Percentiles rank a stretch among this genome's conserved stretches.
Evolutionary conservation across 306 rosid species (phyloP).

Genomic region (Medicago arabica): DNA sequence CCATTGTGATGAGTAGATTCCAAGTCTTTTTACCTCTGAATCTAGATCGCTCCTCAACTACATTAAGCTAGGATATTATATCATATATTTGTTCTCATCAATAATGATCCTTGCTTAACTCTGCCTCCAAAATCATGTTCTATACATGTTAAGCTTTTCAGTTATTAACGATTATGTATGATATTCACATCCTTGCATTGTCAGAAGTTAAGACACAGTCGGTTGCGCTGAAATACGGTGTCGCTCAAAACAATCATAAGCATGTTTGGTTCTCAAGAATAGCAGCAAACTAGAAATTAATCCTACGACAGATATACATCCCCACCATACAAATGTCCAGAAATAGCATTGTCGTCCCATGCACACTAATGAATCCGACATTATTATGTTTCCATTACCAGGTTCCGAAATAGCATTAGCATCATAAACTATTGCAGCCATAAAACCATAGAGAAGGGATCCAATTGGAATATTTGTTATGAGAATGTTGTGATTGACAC

Average conservation of each 20-base stretch:
- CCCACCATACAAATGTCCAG: conserved; percentile 85
- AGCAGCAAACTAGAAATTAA: conserved; percentile 66
- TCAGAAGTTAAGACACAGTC: conserved; percentile 37
- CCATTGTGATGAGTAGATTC: background rate
- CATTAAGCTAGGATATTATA: too few relatives aligned
- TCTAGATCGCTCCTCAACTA: too few relatives aligned
- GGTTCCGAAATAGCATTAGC: conserved; percentile 47
- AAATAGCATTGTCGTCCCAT: conserved; percentile 87
- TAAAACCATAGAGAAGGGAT: conserved; percentile 78
- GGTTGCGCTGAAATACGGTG: conserved; percentile 60
- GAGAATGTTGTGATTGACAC: conserved; percentile 91
- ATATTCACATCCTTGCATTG: background rate
- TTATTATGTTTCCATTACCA: background rate
- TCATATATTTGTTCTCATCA: too few relatives aligned
- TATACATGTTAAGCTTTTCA: conserved; percentile 36
- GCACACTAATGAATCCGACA: conserved; percentile 67
- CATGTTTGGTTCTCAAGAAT: conserved; percentile 84
- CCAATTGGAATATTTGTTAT: conserved; percentile 94
- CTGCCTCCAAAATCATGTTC: conserved; percentile 32
- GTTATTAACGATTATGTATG: conserved; percentile 20
- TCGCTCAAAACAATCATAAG: conserved; percentile 74
- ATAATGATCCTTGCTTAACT: too few relatives aligned
- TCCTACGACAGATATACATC: conserved; percentile 75
- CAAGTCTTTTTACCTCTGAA: conserved; percentile 8
- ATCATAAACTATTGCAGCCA: conserved; percentile 85